Evolutionary conservation across 495 filamentous ascomycete species (phyloP).

Genomic region (Hyaloscypha bicolor): DNA sequence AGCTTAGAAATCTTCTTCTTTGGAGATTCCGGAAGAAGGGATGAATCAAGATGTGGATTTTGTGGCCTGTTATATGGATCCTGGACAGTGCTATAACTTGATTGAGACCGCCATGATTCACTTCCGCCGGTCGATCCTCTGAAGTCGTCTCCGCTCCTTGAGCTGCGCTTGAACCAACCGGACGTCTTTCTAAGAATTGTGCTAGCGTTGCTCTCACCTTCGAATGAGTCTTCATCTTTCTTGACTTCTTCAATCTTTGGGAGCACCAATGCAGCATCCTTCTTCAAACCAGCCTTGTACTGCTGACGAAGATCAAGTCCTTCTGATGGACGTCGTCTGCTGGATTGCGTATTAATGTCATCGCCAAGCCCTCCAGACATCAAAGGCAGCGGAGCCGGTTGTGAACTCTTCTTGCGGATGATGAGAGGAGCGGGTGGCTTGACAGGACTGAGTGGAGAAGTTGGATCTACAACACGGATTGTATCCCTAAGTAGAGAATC

Average conservation of each 20-base stretch:
- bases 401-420: slow-evolving; percentile 53
- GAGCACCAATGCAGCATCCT: slow-evolving; percentile 18
- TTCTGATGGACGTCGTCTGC: slow-evolving; percentile 15
- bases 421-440: slow-evolving; percentile 46
- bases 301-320: slow-evolving; percentile 29
- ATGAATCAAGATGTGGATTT: slow-evolving; percentile 9
- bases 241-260: slow-evolving; percentile 35
- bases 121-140: slow-evolving; percentile 21
- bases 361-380: slow-evolving; percentile 14
- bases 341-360: slow-evolving; percentile 5
- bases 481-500: slow-evolving; percentile 44
- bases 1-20: slow-evolving; percentile 47
- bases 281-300: slow-evolving; percentile 9
- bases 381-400: slow-evolving; percentile 16
- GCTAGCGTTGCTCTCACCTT: slow-evolving; percentile 18
- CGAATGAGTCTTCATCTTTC: slow-evolving; percentile 17
- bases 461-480: slow-evolving; percentile 52
- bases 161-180: slow-evolving; percentile 66
- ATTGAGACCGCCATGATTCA: background rate
- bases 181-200: slow-evolving; percentile 57
- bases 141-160: slow-evolving; percentile 42
- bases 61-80: slow-evolving; percentile 8
- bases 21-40: background rate
- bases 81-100: background rate
- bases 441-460: slow-evolving; percentile 30